Evolutionary conservation across 352 stramenopile genomes (phyloP).

Genomic region (Phytophthora boehmeriae): DNA sequence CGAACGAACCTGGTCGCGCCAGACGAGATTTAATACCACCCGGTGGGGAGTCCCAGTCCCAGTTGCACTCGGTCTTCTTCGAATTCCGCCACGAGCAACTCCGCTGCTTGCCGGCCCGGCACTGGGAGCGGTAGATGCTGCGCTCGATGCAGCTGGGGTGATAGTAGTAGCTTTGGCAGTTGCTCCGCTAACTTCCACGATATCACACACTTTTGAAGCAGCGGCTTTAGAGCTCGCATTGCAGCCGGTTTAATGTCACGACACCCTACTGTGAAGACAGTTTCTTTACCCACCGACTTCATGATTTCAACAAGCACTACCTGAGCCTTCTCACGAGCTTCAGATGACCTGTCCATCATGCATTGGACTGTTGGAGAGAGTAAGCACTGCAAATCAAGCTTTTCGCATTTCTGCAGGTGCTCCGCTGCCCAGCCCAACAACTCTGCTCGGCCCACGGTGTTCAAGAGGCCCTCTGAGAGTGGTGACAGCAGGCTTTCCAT

Average conservation of each 20-base stretch:
- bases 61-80: conserved; percentile 31
- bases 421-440: conserved; percentile 77
- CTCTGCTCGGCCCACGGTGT: conserved; percentile 80
- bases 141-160: conserved; percentile 9
- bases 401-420: conserved; percentile 66
- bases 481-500: conserved; percentile 76
- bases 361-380: conserved; percentile 79
- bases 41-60: conserved; percentile 21
- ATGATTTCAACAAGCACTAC: conserved; percentile 80
- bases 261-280: conserved; percentile 70
- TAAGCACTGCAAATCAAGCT: conserved; percentile 70
- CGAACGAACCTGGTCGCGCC: conserved; percentile 41
- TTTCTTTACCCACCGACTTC: conserved; percentile 81
- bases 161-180: conserved; percentile 8
- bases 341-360: conserved; percentile 84
- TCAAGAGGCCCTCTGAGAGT: conserved; percentile 73
- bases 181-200: conserved; percentile 35
- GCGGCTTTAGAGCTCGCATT: conserved; percentile 86
- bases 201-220: conserved; percentile 75
- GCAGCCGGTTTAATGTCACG: conserved; percentile 85
- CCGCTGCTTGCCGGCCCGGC: conserved; percentile 8
- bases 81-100: conserved; percentile 24
- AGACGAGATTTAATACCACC: conserved; percentile 39
- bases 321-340: conserved; percentile 84
- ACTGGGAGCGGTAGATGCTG: conserved; percentile 13